Evolutionary conservation across 1,139 yeast genomes (phyloP).

Genomic region (Yamadazyma diospyri): DNA sequence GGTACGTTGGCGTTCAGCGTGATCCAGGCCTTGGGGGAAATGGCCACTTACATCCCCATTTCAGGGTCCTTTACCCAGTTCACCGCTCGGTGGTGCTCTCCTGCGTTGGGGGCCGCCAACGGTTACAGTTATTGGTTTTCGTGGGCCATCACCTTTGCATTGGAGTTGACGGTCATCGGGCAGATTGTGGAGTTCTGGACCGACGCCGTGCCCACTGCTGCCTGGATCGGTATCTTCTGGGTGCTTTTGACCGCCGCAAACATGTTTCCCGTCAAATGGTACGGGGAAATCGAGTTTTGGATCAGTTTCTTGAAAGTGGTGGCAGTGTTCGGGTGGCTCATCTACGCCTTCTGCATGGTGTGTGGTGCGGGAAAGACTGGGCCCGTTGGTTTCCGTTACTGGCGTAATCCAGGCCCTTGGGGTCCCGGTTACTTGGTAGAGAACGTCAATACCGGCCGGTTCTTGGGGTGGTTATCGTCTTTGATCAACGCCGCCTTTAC

Average conservation of each 20-base stretch:
- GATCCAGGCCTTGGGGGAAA: conserved; percentile 70
- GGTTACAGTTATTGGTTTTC: conserved; percentile 87
- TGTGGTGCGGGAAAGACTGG: conserved; percentile 71
- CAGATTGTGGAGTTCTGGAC: conserved; percentile 79
- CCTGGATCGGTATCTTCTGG: conserved; percentile 72
- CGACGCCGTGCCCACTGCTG: conserved; percentile 63
- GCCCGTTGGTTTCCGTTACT: conserved; percentile 80
- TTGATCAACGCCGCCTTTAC: conserved; percentile 74
- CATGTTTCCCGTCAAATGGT: conserved; percentile 41
- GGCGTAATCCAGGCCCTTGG: conserved; percentile 93
- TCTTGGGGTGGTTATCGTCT: conserved; percentile 64
- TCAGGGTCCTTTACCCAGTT: conserved; percentile 60
- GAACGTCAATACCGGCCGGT: conserved; percentile 50
- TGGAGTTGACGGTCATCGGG: conserved; percentile 78
- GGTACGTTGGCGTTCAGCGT: conserved; percentile 63
- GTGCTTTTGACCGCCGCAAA: conserved; percentile 33
- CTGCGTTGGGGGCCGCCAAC: conserved; percentile 73
- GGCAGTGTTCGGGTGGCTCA: conserved; percentile 68
- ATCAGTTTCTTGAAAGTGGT: conserved; percentile 63
- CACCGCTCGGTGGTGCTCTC: conserved; percentile 60
- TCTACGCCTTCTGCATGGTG: conserved; percentile 65
- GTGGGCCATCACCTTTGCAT: conserved; percentile 82
- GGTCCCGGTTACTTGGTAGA: conserved; percentile 55
- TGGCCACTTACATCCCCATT: conserved; percentile 71
- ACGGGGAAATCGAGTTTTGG: conserved; percentile 47